These are phyloP conservation scores for Schoenoplectus triqueter DNA, from an alignment of 202 grass and related monocot genomes.

Conservation along the genomic window DNA sequence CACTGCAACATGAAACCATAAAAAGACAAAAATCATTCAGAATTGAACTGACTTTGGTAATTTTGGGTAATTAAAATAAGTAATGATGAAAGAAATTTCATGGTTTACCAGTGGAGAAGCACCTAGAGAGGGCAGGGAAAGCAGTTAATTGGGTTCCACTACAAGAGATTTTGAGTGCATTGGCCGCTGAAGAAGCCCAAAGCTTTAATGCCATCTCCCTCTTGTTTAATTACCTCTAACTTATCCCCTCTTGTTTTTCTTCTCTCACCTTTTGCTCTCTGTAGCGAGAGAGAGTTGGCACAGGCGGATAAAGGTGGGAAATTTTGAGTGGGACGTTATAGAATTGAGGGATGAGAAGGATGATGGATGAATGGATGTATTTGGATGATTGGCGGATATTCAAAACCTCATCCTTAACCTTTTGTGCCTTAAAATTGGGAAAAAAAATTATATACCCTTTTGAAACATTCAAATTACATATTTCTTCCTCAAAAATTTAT, in stretches of 20 bases:
- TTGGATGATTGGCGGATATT: slow-evolving; percentile 55
- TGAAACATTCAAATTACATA: too few species aligned
- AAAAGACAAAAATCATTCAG: slow-evolving; percentile 1
- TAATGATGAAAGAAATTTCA: slow-evolving; percentile 26
- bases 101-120: slow-evolving; percentile 63
- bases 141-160: slow-evolving; percentile 42
- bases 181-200: slow-evolving; percentile 88
- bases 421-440: background rate
- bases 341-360: slow-evolving; percentile 21
- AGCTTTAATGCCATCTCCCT: slow-evolving; percentile 70
- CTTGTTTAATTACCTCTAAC: slow-evolving; percentile 15
- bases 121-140: slow-evolving; percentile 63
- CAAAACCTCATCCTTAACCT: slow-evolving; percentile 48
- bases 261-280: slow-evolving; percentile 12
- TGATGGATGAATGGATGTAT: slow-evolving; percentile 49
- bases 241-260: background rate
- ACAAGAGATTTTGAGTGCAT: slow-evolving; percentile 78
- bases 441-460: too few species aligned
- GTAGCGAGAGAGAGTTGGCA: slow-evolving; percentile 18
- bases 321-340: slow-evolving; percentile 32
- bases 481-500: too few species aligned
- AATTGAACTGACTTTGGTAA: background rate
- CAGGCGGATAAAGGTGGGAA: slow-evolving; percentile 34
- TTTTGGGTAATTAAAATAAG: background rate
- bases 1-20: slow-evolving; percentile 42